Evolutionary conservation across 148 eudicot genomes (phyloP), one percentile per base, ranked within the genome.

Genomic region (Nepenthes gracilis): DNA sequence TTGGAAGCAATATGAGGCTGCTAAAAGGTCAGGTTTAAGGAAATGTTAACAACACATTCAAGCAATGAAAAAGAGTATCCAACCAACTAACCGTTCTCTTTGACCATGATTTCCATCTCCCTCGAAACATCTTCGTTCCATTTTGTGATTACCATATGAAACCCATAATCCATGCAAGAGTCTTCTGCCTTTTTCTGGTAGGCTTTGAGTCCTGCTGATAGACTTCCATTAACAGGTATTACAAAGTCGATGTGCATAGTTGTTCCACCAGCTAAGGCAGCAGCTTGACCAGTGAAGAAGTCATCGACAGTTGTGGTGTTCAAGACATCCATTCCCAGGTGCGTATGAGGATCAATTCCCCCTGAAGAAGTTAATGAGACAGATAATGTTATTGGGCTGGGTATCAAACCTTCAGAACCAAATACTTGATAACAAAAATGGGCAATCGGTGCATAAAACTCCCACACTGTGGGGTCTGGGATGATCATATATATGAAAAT

Each of bases 231-330:
- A 40, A 83, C 81, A 47, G 99, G 99, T 64, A 93, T 89, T 55
- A 89, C 85, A 81, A 93, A 93, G 74, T 93, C 99, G 45, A 93
- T 93, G 66, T 89, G 95, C 99, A 93, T 86, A 47, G 99, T 93
- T 12, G 99, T 93, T 62, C 99, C 99, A 49, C 99, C 99, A 4
- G 99, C 85, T 65, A 93, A 73, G 36, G 99, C 99, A 63, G 97
- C 96, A 65, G 92, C 86, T 74, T 93, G 99, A 70, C 99, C 99
- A 63, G 85, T 84, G 72, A 82, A 93, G 72, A 80, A 93, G 76
- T 93, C 89, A 76, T 93, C 99, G 59, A 93, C 81, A 48, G 99
- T 82, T 74, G 82, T 72, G 4, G 95, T 66, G 34, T 90, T 92
- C 99, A 93, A 86, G 70, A 89, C 84, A 53, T 84, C 92, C 86